Base-by-base conservation (phyloP, 75 land plant species). In the Sequoiadendron giganteum region DNA sequence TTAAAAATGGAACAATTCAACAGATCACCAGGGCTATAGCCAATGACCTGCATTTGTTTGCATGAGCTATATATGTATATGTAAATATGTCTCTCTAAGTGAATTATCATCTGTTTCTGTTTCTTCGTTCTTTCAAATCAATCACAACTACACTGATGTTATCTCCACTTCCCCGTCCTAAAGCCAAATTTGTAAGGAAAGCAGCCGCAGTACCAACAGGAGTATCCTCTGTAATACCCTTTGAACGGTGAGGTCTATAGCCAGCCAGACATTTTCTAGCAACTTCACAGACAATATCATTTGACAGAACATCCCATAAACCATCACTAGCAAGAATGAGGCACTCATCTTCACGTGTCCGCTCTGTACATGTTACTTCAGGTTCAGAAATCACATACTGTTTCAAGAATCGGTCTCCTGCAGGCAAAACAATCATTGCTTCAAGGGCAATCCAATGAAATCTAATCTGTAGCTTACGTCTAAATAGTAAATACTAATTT, bases 281-380 rank as follows among this genome's bases (percentile, higher is more conserved):
- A 49, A 97, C 92, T 34, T 95, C 94, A 88, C 99, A 96, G 21
- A 93, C 97, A 84, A 88, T 28, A 2, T 97, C 94, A 84, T 91
- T 96, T 15, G 96, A 87, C 82, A 97, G 21, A 43, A 97, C 99
- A 89, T 97, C 99, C 99, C 99, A 97, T 79, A 97, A 65, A 4
- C 99, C 99, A 91, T 97, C 97, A 83, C 97, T 97, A 36, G 97
- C 99, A 28, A 97, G 88, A 73, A 97, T 95, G 87, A 97, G 88
- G 83, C 89, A 96, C 83, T 97, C 97, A 83, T 97, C 99, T 40
- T 94, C 94, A 14, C 76, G 52, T 34, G 88, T 86, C 36, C 99
- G 92, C 85, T 90, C 91, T 58, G 88, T 92, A 72, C 95, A 89
- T 2, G 90, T 91, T 10, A 97, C 92, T 77, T 97, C 99, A 28